Base-by-base conservation (phyloP, 2,329 filamentous ascomycete genomes). In the Ceratocystis papillata region DNA sequence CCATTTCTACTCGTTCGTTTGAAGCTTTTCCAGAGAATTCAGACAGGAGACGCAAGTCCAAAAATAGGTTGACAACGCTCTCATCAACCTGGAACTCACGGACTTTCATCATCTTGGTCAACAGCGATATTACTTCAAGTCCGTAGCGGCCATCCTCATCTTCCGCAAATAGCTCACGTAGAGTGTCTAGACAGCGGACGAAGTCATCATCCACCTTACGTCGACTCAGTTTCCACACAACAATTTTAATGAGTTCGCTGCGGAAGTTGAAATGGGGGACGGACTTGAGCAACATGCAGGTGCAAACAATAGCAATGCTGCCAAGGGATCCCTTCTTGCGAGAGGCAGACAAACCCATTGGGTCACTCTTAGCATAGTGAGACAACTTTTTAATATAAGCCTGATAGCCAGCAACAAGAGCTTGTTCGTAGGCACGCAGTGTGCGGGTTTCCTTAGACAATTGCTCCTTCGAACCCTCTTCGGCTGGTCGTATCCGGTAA, bases 201-300 rank as follows among this genome's bases (percentile, higher is more conserved):
- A 90, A 94, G 69, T 95, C 87, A 1, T 80, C 81, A 72, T 95
- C 89, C 0, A 89, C 77, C 65, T 81, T 83, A 70, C 85, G 84
- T 67, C 81, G 83, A 72, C 89, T 91, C 45, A 99, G 80, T 74
- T 94, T 94, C 70, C 86, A 85, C 25, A 96, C 86, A 15, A 99
- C 74, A 67, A 97, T 93, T 75, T 89, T 90, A 68, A 99, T 78
- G 64, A 99, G 79, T 64, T 99, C 93, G 62, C 81, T 83, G 50
- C 94, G 87, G 76, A 96, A 96, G 79, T 99, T 99, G 83, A 99
- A 99, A 77, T 99, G 95, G 2, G 94, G 90, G 0, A 96, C 91
- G 1, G 87, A 81, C 22, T 83, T 84, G 50, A 97, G 77, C 17
- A 99, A 81, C 37, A 83, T 88, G 75, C 91, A 96, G 1, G 88